Evolutionary conservation across 495 filamentous ascomycete species (phyloP).

Genomic region (Pyrenopolyporus hunteri): DNA sequence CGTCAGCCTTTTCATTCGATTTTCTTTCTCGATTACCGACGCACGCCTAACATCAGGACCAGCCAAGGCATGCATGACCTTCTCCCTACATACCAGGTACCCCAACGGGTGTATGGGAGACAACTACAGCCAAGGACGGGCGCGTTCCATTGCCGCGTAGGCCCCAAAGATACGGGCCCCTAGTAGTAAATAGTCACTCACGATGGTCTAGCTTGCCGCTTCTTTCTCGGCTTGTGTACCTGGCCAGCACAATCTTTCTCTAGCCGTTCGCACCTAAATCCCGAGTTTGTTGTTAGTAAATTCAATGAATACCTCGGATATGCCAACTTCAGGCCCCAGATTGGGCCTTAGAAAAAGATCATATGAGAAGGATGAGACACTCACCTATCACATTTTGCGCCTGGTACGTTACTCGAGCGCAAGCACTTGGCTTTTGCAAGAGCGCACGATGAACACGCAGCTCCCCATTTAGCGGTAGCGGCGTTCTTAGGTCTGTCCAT

Average conservation of each 20-base stretch:
- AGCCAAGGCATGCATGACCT: too few relatives aligned
- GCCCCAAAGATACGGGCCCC: not conserved
- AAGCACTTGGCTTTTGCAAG: conserved; percentile 45
- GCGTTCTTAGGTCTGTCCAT: conserved; percentile 29
- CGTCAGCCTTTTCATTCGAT: not conserved
- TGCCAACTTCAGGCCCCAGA: not conserved
- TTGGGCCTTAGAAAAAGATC: too few relatives aligned
- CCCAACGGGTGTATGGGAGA: not conserved
- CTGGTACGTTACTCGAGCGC: conserved; percentile 18
- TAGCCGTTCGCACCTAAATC: conserved; percentile 41
- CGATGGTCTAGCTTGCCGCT: conserved; percentile 45
- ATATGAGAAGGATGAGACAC: conserved; percentile 1
- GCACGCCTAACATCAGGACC: too few relatives aligned
- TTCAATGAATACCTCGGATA: not conserved
- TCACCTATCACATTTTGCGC: conserved; percentile 41
- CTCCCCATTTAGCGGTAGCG: conserved; percentile 45
- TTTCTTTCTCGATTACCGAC: not conserved
- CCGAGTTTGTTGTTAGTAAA: conserved; percentile 16
- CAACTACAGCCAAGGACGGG: not conserved
- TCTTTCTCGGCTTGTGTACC: conserved; percentile 45
- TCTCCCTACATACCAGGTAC: not conserved
- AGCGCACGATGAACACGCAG: conserved; percentile 46
- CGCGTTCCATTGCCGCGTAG: not conserved
- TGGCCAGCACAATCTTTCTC: conserved; percentile 44
- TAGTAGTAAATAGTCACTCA: conserved; percentile 31